Evolutionary conservation across 441 rosid species (phyloP), one percentile per base, ranked within the genome.

Genomic region (Jatropha podagrica): DNA sequence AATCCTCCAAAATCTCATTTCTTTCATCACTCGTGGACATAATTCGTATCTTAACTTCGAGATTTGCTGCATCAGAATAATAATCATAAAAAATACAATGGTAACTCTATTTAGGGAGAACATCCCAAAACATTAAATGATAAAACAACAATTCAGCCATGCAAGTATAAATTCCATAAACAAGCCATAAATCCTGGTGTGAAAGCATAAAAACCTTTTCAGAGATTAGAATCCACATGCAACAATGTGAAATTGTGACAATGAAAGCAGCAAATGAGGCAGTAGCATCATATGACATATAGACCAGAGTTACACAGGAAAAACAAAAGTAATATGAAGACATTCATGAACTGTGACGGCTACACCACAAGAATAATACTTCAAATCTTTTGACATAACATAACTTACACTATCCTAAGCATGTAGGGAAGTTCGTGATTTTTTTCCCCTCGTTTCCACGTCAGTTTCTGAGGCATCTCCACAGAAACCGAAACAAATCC

Each of bases 11-110:
- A 96, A 96, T 70, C 86, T 89, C 46, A 78, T 80, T 75, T 96
- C 99, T 86, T 93, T 92, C 91, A 93, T 82, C 71, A 81, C 65
- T 56, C 93, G 83, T 8, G 98, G 99, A 75, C 99, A 96, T 74
- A 91, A 81, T 85, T 84, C 86, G 65, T 91, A 96, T 80, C 99
- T 87, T 75, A 96, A 81, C 76, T 84, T 89, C 7, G 99, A 85
- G 63, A 96, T 92, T 85, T 89, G 93, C 99, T 96, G 85, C 54
- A 74, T 76, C 37, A 52, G 46, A 2, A 27, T 60, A 32, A 74
- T 54, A 66, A 44, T 8, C 65, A 26, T 18, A 70, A 69, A 4
- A 73, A 49, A 3, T 15, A 37, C 14, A 51, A 49, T 5, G 44
- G 51, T 15, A 41, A 12, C 37, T 32, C 48, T 38, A 40, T 4